Evolutionary conservation across 2,329 filamentous ascomycete genomes (phyloP).

Genomic region (Xylariomycetidae sp.): DNA sequence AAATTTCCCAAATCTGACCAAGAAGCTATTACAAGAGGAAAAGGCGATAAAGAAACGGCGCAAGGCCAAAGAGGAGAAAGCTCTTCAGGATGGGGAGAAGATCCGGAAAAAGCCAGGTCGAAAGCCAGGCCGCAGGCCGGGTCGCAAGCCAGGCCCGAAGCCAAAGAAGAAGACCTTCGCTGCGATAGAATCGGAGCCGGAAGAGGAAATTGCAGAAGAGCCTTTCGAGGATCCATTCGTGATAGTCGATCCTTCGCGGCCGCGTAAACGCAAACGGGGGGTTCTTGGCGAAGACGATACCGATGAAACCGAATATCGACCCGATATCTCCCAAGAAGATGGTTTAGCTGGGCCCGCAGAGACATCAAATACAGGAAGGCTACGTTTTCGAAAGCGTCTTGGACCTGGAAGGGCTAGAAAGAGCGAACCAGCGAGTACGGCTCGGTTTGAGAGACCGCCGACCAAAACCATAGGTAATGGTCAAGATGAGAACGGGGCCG

Average conservation of each 20-base stretch:
- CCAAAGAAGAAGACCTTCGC: conserved; percentile 27
- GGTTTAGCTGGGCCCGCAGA: conserved; percentile 14
- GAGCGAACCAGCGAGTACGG: conserved; percentile 9
- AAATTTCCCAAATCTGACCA: conserved; percentile 58
- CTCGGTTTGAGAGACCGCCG: conserved; percentile 1
- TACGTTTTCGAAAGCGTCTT: conserved; percentile 15
- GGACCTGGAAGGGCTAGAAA: conserved; percentile 11
- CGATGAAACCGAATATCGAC: conserved; percentile 24
- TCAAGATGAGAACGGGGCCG: conserved; percentile 10
- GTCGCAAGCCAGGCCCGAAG: conserved; percentile 23
- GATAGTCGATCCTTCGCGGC: conserved; percentile 11
- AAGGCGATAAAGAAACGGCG: conserved; percentile 28
- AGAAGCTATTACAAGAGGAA: conserved; percentile 44
- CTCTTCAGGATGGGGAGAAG: conserved; percentile 15
- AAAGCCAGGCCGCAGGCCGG: conserved; percentile 24
- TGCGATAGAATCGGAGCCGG: conserved; percentile 19
- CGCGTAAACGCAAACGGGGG: conserved; percentile 24
- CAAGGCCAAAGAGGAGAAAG: conserved; percentile 22
- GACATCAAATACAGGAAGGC: no score
- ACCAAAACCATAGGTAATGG: conserved; percentile 6
- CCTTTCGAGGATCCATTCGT: conserved; percentile 18
- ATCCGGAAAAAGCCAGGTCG: conserved; percentile 24
- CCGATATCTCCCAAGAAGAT: conserved; percentile 19
- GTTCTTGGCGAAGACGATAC: conserved; percentile 15
- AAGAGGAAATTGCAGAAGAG: conserved; percentile 19